Evolutionary conservation across 192 early-diverging fungal species (phyloP), one percentile per base, ranked within the genome.

Genomic region (Blastocladiella britannica): DNA sequence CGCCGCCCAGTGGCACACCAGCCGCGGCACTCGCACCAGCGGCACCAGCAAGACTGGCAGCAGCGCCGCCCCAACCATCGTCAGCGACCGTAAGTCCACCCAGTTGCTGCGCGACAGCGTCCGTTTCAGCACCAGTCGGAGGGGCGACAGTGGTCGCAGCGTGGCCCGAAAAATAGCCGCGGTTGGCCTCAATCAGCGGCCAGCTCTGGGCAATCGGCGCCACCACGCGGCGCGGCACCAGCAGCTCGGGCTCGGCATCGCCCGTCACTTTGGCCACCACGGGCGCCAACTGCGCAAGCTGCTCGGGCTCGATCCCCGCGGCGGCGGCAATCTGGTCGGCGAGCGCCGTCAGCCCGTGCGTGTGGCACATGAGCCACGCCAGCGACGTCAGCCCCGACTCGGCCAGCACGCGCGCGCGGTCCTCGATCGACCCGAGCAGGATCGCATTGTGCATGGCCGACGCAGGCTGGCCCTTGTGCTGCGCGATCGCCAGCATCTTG

Each of bases 401-500:
- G 52, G 78, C 74, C 53, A 96, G 67, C 24, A 91, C 62, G 15
- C 75, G 72, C 30, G 96, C 66, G 30, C 94, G 92, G 57, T 95
- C 91, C 56, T 91, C 86, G 28, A 91, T 76, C 64, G 96, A 87
- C 37, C 91, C 93, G 18, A 94, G 67, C 58, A 86, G 91, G 15
- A 94, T 65, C 5, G 92, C 77, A 62, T 93, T 90, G 61, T 98
- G 93, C 68, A 89, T 89, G 26, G 89, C 84, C 28, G 88, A 82
- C 85, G 91, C 87, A 55, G 72, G 60, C 63, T 95, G 86, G 27
- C 82, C 80, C 27, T 87, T 76, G 51, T 82, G 75, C 62, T 89
- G 81, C 0, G 93, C 82, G 65, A 96, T 94, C 70, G 90, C 89
- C 56, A 89, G 74, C 92, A 96, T 94, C 72, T 89, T 91, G 57